phyloP scores from a whole-genome alignment of 305 asterid genomes.

The Fraxinus velutina region DNA sequence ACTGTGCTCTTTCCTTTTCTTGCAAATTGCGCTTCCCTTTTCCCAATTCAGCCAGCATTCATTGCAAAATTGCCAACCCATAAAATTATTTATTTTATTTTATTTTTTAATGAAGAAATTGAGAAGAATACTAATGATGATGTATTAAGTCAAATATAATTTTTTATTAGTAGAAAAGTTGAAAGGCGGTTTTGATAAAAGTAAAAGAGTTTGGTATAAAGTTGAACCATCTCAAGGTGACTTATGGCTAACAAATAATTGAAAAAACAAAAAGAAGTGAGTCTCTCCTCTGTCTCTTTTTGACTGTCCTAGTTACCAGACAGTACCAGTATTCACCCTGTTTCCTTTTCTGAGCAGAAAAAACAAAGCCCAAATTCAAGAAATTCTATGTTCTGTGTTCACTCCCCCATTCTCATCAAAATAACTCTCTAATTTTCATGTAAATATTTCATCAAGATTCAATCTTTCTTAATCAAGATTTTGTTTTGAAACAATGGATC shows the following conservation, averaged over 20 bases:
- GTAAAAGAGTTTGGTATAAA: constrained; percentile 19
- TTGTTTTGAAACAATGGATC: constrained; percentile 40
- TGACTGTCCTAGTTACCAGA: constrained; percentile 38
- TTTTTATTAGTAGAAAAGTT: constrained; percentile 22
- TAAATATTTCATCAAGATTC: constrained; percentile 21
- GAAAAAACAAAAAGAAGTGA: constrained; percentile 9
- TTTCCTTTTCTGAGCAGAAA: constrained; percentile 38
- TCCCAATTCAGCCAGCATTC: constrained; percentile 29
- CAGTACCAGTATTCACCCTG: constrained; percentile 42
- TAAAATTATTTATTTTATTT: constrained; percentile 1
- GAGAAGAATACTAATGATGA: constrained; percentile 9
- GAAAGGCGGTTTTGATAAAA: constrained; percentile 18
- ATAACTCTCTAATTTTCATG: constrained; percentile 9
- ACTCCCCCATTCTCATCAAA: constrained; percentile 14
- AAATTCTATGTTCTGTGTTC: constrained; percentile 33
- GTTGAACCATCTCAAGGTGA: constrained; percentile 36
- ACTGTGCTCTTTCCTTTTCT: constrained; percentile 24
- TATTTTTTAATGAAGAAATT: neutral
- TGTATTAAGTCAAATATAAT: constrained; percentile 31
- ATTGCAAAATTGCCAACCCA: constrained; percentile 30
- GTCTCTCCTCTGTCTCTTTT: constrained; percentile 18
- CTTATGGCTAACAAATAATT: constrained; percentile 32
- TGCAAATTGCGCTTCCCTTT: constrained; percentile 34
- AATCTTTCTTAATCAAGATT: constrained; percentile 22
- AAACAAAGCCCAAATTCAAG: constrained; percentile 29